phyloP scores from a whole-genome alignment of 2,329 filamentous ascomycete species.

The Aspergillus caelatus region DNA sequence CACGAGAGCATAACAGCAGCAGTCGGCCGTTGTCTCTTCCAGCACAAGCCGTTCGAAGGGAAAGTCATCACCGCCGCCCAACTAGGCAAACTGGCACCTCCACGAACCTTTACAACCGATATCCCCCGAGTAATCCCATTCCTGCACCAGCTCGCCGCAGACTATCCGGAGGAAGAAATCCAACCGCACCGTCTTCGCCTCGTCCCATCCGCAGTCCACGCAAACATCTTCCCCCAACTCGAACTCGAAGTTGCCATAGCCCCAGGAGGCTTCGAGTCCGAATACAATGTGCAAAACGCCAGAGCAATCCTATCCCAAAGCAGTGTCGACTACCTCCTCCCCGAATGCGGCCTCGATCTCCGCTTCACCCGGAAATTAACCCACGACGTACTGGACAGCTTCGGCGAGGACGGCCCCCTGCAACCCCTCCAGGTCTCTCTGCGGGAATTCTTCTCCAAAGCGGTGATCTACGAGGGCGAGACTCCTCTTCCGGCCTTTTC shows the following conservation, averaged over 20 bases:
- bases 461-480: slow-evolving; percentile 12
- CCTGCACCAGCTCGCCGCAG: slow-evolving; percentile 29
- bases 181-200: slow-evolving; percentile 35
- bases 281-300: slow-evolving; percentile 30
- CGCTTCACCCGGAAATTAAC: slow-evolving; percentile 41
- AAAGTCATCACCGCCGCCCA: slow-evolving; percentile 30
- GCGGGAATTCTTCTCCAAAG: slow-evolving; percentile 22
- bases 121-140: slow-evolving; percentile 38
- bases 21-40: slow-evolving; percentile 44
- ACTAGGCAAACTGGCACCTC: slow-evolving; percentile 33
- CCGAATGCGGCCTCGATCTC: slow-evolving; percentile 41
- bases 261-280: slow-evolving; percentile 5
- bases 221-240: slow-evolving; percentile 32
- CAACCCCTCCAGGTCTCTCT: slow-evolving; percentile 27
- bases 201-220: slow-evolving; percentile 31
- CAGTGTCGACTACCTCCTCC: slow-evolving; percentile 42
- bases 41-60: slow-evolving; percentile 27
- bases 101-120: slow-evolving; percentile 37
- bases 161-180: slow-evolving; percentile 15
- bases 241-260: slow-evolving; percentile 34
- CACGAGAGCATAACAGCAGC: slow-evolving; percentile 41
- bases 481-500: slow-evolving; percentile 35
- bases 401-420: slow-evolving; percentile 12
- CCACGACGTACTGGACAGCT: slow-evolving; percentile 28
- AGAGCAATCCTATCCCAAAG: slow-evolving; percentile 34